Base-by-base conservation (phyloP, 2,329 filamentous ascomycete genomes). In the Malbranchea zuffiana region DNA sequence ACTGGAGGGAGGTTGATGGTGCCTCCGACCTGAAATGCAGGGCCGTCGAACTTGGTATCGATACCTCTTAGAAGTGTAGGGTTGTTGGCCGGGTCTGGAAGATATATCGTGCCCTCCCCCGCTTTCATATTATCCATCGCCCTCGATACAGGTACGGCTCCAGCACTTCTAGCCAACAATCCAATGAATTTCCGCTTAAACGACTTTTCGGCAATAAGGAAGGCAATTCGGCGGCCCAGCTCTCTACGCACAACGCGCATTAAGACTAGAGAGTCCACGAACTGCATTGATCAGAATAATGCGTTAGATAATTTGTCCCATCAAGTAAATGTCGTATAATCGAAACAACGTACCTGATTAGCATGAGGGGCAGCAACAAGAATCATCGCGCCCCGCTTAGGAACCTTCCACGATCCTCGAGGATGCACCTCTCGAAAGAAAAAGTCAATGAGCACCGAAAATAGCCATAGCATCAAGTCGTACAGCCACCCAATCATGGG, bases 361-460 rank as follows among this genome's bases (percentile, higher is more conserved):
- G 88, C 88, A 68, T 98, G 90, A 47, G 90, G 90, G 37, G 88
- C 90, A 29, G 87, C 90, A 48, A 98, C 90, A 53, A 98, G 90
- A 42, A 98, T 83, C 45, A 98, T 75, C 1, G 90, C 87, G 0
- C 87, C 90, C 45, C 76, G 74, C 52, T 81, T 78, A 29, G 90
- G 90, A 29, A 98, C 82, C 61, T 87, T 88, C 86, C 90, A 98
- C 45, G 87, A 84, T 48, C 86, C 86, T 47, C 90, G 75, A 8
- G 90, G 90, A 57, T 96, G 87, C 11, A 98, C 85, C 63, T 98
- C 90, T 49, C 90, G 80, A 68, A 98, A 98, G 74, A 98, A 98
- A 48, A 95, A 77, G 61, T 98, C 90, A 47, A 92, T 78, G 35
- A 96, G 70, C 46, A 96, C 57, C 2, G 67, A 69, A 44, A 70